Base-by-base conservation (phyloP, 2,329 filamentous ascomycete species). In the Aspergillus arachidicola region DNA sequence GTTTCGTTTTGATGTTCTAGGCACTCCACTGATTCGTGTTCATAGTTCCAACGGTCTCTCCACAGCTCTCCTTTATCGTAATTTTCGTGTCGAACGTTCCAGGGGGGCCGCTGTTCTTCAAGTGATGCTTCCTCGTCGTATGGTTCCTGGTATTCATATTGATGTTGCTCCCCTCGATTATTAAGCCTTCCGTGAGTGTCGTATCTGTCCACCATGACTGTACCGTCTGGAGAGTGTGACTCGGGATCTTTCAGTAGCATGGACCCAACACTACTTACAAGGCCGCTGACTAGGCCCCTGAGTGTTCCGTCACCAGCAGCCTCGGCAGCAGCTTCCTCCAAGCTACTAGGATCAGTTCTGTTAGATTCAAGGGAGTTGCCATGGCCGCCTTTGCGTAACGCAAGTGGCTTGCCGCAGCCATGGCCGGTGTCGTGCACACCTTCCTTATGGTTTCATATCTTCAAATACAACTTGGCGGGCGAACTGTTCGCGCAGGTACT, bases 371-470 rank as follows among this genome's bases (percentile, higher is more conserved):
- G 66, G 9, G 66, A 71, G n/a, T 62, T 68, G n/a, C 11, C n/a
- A 34, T 53, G 71, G 14, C 64, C 58, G 62, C 67, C 72, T 59
- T 91, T 93, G 66, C 89, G 87, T 86, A 96, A 91, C 67, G 89
- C 86, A 12, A 97, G 83, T 19, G 88, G 87, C 78, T 93, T 93
- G 64, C 91, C 89, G 73, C 93, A 96, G 58, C 93, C 93, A 74
- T 97, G 92, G 6, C 94, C 94, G 58, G 86, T 89, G 77, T 97
- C 93, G 19, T 93, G 80, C 12, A 94, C 90, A 32, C 92, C 92
- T 70, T 92, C 89, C 78, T 92, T 94, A 80, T 97, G 94, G 78
- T 97, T 97, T 64, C 89, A 26, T 84, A 19, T 91, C 91, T 54
- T 87, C 83, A 75, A 88, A 76, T 57, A 97, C 92, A 63, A 94